Base-by-base conservation (phyloP, 768 basidiomycete genomes). In the Mycena rebaudengoi region DNA sequence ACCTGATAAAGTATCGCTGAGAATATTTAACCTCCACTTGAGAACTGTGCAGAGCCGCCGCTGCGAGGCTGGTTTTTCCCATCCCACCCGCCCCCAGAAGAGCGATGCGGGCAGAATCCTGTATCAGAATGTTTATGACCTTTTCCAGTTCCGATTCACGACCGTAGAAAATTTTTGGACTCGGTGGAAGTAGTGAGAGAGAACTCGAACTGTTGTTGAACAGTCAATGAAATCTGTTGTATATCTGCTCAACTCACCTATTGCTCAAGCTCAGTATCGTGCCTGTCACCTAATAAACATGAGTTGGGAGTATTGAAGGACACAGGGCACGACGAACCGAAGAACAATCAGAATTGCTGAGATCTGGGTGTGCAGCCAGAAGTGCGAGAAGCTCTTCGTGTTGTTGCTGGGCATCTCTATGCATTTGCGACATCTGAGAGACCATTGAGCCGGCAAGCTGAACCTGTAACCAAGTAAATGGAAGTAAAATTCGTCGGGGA, bases 51-150 rank as follows among this genome's bases (percentile, higher is more conserved):
- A 60, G 58, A 2, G 28, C 35, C 2, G 58, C 45, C 5, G 26
- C 11, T 8, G 41, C 58, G 6, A 60, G 58, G 8, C 46, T 60
- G 2, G 58, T 60, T n/a, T 60, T 60, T 16, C 58, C 58, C 35
- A 60, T 51, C 3, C 58, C 56, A 20, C 56, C 56, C 18, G 56
- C 33, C 2, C 56, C 56, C 3, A 58, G 32, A 25, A 58, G 35
- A 12, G 45, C 44, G 28, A 58, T 20, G n/a, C 56, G 40, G 45
- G 56, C 45, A 16, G 23, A 13, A 5, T 35, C 13, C 25, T 37
- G 13, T 12, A 10, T 30, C 2, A 58, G 56, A 13, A 21, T 37
- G 1, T 44, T 21, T 3, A 58, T 18, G 14, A 58, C 45, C 41
- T 40, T 4, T 14, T 57, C 23, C 4, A 57, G 43, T 23, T 57